A percentile compares a stretch with the other conserved stretches of the same genome.
Conservation (phyloP, 2,329 filamentous ascomycete species). For the Trichocomaceae sp. region DNA sequence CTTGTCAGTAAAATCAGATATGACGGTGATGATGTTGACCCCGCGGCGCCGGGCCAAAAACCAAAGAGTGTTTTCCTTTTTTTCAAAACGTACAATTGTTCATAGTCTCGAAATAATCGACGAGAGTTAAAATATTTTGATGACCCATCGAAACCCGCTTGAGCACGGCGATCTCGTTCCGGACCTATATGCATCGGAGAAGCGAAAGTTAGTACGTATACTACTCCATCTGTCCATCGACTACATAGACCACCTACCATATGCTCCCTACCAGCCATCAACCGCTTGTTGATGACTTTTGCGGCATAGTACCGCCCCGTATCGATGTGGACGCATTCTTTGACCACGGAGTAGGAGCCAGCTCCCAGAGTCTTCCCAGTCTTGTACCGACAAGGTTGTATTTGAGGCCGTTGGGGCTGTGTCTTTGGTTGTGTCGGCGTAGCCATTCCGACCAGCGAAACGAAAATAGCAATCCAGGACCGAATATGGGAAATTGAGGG, state of each 20-base stretch:
- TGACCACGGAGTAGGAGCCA: constrained; percentile 95
- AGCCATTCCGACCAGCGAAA: constrained; percentile 5
- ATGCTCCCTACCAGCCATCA: constrained; percentile 96
- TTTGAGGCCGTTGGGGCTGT: constrained; percentile 48
- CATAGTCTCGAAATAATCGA: constrained; percentile 99
- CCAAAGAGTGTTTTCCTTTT: not conserved
- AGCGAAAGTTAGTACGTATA: constrained; percentile 6
- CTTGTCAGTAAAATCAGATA: not conserved
- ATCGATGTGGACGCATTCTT: constrained; percentile 98
- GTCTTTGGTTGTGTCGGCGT: constrained; percentile 5
- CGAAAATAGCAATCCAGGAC: not conserved
- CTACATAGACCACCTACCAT: constrained; percentile 58
- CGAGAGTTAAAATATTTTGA: constrained; percentile 93
- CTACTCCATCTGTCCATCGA: not conserved
- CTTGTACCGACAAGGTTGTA: constrained; percentile 97
- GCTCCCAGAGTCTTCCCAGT: constrained; percentile 96
- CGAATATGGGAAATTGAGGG: not conserved
- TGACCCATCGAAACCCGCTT: constrained; percentile 99
- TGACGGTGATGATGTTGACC: not conserved
- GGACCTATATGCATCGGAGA: constrained; percentile 54
- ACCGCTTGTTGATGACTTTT: constrained; percentile 97
- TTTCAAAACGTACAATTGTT: constrained; percentile 64
- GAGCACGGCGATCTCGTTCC: constrained; percentile 95
- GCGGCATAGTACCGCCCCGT: constrained; percentile 97
- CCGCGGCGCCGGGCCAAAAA: too few relatives aligned